Percentiles rank a stretch among this genome's conserved stretches.
Evolutionary conservation across 2,329 filamentous ascomycete genomes (phyloP).

Genomic region (Exophiala mesophila): DNA sequence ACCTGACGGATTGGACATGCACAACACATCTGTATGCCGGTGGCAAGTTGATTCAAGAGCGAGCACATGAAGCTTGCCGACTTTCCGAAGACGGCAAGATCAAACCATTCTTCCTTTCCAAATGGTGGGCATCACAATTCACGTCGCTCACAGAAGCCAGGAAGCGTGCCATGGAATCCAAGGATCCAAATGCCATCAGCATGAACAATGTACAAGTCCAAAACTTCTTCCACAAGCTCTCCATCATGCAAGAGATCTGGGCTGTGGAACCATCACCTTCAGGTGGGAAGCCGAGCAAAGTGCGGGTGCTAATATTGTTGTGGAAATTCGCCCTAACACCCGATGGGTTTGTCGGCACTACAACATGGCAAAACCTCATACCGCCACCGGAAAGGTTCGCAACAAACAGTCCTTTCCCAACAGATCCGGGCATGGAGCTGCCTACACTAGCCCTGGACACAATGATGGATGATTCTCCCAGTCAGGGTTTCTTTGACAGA

Average conservation of each 20-base stretch:
- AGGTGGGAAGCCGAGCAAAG: conserved; percentile 28
- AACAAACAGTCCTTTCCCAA: conserved; percentile 35
- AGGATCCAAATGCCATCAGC: conserved; percentile 29
- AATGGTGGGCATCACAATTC: conserved; percentile 43
- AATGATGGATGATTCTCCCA: conserved; percentile 18
- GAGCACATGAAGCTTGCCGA: conserved; percentile 29
- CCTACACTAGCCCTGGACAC: conserved; percentile 24
- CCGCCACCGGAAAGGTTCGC: conserved; percentile 33
- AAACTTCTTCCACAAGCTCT: conserved; percentile 38
- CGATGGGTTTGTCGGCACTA: conserved; percentile 37
- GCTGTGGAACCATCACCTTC: conserved; percentile 31
- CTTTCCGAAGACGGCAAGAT: conserved; percentile 31
- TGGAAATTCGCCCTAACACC: conserved; percentile 45
- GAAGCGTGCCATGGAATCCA: conserved; percentile 35
- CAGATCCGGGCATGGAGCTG: conserved; percentile 16
- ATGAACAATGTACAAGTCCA: conserved; percentile 34
- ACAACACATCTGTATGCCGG: conserved; percentile 40
- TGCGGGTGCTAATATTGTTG: conserved; percentile 40
- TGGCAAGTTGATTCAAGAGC: conserved; percentile 27
- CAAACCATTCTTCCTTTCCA: conserved; percentile 40
- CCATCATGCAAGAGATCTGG: conserved; percentile 44
- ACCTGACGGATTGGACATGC: conserved; percentile 41
- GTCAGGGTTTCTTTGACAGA: conserved; percentile 10
- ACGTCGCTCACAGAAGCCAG: conserved; percentile 38
- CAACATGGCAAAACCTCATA: conserved; percentile 42